Conservation (phyloP, 148 eudicot genomes). For the Mesembryanthemum crystallinum region DNA sequence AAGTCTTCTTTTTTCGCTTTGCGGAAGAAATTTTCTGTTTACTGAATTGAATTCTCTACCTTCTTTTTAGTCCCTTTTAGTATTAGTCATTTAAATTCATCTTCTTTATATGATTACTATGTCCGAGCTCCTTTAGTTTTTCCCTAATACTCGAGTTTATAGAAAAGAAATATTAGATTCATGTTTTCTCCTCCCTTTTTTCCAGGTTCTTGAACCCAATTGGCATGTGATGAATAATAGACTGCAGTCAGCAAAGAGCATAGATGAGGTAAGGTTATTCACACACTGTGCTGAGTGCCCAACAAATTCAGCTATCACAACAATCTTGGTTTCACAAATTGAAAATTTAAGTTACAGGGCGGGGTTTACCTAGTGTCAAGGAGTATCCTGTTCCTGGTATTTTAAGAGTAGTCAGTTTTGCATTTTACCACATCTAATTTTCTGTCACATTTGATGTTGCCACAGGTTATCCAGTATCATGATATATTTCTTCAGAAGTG, state of each 20-base stretch:
- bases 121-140: background rate
- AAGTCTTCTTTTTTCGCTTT: too few relatives aligned
- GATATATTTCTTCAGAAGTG: constrained; percentile 90
- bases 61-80: too few relatives aligned
- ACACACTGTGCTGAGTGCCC: background rate
- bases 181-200: constrained; percentile 12
- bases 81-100: too few relatives aligned
- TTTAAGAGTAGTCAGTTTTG: background rate
- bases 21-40: background rate
- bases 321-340: background rate
- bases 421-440: background rate
- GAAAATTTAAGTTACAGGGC: too few relatives aligned
- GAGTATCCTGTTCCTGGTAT: background rate
- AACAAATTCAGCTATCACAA: background rate
- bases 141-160: too few relatives aligned
- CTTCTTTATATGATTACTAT: background rate
- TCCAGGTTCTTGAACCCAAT: constrained; percentile 97
- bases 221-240: constrained; percentile 91
- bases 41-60: too few relatives aligned
- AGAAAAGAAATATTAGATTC: background rate
- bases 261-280: constrained; percentile 67
- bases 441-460: background rate
- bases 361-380: background rate
- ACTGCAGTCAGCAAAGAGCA: constrained; percentile 88
- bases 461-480: constrained; percentile 76